Evolutionary conservation across 345 rosid genomes (phyloP).

Genomic region (Laguncularia racemosa): DNA sequence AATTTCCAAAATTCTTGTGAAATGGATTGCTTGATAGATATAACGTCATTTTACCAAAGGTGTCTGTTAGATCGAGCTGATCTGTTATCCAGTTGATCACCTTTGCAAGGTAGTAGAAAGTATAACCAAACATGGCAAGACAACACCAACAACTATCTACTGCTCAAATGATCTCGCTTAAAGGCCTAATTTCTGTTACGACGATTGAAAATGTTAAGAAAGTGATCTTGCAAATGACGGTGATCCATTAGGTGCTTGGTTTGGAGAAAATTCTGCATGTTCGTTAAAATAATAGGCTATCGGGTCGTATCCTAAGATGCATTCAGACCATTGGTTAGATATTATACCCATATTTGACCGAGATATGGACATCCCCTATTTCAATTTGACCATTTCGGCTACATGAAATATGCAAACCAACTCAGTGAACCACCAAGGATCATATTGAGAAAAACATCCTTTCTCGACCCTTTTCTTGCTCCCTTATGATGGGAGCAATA

Average conservation of each 20-base stretch:
- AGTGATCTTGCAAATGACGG: neutral
- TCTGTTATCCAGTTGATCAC: neutral
- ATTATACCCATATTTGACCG: constrained; percentile 5
- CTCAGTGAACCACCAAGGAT: too few species aligned
- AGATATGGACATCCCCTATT: too few species aligned
- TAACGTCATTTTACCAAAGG: constrained; percentile 21
- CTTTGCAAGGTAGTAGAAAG: neutral
- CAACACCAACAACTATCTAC: neutral
- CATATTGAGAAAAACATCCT: too few species aligned
- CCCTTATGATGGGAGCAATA: too few species aligned
- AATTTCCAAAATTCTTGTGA: constrained; percentile 33
- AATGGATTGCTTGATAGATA: constrained; percentile 31
- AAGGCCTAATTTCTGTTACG: neutral
- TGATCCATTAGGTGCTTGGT: constrained; percentile 9
- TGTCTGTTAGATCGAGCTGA: constrained; percentile 21
- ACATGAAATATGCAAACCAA: too few species aligned
- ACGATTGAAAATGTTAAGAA: constrained; percentile 1
- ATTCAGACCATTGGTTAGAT: constrained; percentile 47
- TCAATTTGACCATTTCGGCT: too few species aligned
- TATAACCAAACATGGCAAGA: neutral
- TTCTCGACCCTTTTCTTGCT: too few species aligned
- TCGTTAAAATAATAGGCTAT: constrained; percentile 36
- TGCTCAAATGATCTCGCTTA: too few species aligned
- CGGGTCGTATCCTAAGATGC: constrained; percentile 36
- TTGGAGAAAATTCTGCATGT: constrained; percentile 18